A percentile compares a stretch with the other conserved stretches of the same genome.
phyloP scores from a whole-genome alignment of 2,329 filamentous ascomycete species.

The Aspergillus chevalieri region DNA sequence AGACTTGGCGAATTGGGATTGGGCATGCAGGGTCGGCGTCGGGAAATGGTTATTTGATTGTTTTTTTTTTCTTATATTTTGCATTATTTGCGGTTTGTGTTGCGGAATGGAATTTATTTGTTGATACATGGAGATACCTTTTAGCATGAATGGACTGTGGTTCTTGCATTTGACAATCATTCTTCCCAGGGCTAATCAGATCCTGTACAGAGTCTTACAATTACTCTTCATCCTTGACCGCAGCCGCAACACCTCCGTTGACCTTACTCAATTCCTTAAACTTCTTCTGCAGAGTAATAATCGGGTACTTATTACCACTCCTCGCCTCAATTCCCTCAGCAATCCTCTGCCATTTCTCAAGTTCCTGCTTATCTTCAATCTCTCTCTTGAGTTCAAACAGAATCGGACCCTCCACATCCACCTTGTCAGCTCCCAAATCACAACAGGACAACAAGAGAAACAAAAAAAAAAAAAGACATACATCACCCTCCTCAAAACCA shows the following conservation, averaged over 20 bases:
- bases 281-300: neutral
- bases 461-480: slow-evolving; percentile 18
- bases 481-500: slow-evolving; percentile 19
- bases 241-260: neutral
- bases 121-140: neutral
- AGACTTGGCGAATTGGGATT: slow-evolving; percentile 11
- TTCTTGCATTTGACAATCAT: neutral
- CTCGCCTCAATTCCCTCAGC: neutral
- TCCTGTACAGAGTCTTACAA: neutral
- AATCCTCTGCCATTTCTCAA: neutral
- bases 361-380: neutral
- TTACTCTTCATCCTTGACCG: neutral
- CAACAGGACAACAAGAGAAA: neutral
- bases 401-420: slow-evolving; percentile 15
- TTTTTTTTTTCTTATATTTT: neutral
- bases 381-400: slow-evolving; percentile 15
- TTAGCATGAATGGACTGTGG: neutral
- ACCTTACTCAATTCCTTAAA: neutral
- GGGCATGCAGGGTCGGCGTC: slow-evolving; percentile 18
- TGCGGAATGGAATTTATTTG: neutral
- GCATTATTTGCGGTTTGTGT: slow-evolving; percentile 4
- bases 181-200: neutral
- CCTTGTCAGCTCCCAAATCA: neutral
- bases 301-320: neutral
- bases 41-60: slow-evolving; percentile 26